These are phyloP conservation scores for Sambucus nigra DNA, from an alignment of 129 eudicot genomes.

Conservation along the genomic window DNA sequence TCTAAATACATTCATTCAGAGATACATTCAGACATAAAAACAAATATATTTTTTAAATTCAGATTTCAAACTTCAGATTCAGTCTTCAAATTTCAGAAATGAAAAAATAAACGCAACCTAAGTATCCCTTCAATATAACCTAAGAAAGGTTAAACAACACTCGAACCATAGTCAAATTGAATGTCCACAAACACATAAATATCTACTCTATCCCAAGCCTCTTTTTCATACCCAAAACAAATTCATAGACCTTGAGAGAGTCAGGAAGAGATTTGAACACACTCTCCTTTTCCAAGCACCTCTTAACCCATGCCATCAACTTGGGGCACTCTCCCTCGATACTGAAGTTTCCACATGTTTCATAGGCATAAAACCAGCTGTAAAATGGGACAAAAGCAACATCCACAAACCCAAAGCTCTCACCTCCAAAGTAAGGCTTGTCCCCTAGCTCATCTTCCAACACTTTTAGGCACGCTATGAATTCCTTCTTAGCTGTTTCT, in stretches of 20 bases:
- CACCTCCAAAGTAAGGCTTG: slow-evolving; percentile 44
- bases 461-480: slow-evolving; percentile 24
- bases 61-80: too few species aligned
- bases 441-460: slow-evolving; percentile 43
- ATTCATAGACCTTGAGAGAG: slow-evolving; percentile 16
- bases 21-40: too few species aligned
- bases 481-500: slow-evolving; percentile 24
- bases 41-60: too few species aligned
- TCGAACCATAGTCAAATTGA: too few species aligned
- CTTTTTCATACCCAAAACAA: slow-evolving; percentile 13
- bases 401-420: slow-evolving; percentile 26
- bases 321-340: slow-evolving; percentile 40
- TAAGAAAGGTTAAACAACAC: too few species aligned
- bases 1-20: too few species aligned
- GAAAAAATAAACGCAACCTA: too few species aligned
- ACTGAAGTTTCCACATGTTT: slow-evolving; percentile 33
- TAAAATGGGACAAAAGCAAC: slow-evolving; percentile 33
- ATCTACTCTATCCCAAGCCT: slow-evolving; percentile 9
- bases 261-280: slow-evolving; percentile 35
- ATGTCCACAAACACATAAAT: too few species aligned
- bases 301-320: slow-evolving; percentile 38
- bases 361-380: slow-evolving; percentile 38
- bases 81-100: too few species aligned
- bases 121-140: too few species aligned
- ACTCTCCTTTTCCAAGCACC: slow-evolving; percentile 37